Conservation (phyloP, 345 rosid genomes). For the Corymbia maculata region DNA sequence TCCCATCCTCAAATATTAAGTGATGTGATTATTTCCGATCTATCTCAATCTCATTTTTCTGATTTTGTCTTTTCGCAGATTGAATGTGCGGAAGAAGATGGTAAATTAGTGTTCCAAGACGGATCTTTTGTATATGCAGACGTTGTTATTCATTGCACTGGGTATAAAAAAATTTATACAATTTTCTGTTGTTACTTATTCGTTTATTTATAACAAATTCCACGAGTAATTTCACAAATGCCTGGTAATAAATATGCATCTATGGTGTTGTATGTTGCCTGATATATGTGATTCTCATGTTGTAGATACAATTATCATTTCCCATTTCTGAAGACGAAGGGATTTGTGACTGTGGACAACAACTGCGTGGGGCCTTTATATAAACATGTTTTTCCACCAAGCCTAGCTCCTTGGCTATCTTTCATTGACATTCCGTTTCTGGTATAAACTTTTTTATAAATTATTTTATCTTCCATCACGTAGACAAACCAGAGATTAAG, state of each 20-base stretch:
- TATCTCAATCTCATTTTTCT: neutral
- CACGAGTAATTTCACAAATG: neutral
- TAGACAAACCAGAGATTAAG: neutral
- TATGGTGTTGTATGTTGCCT: neutral
- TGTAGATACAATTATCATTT: neutral
- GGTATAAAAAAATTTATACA: neutral
- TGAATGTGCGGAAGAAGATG: neutral
- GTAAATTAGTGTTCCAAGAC: neutral
- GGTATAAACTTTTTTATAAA: neutral
- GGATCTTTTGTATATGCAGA: neutral
- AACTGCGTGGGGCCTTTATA: neutral
- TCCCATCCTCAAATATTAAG: neutral
- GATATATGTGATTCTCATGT: neutral
- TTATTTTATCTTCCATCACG: neutral
- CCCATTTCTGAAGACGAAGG: neutral
- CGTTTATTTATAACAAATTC: neutral
- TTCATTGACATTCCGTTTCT: neutral
- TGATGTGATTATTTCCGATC: neutral
- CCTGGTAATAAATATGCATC: neutral
- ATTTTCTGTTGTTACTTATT: neutral
- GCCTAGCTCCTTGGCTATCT: neutral
- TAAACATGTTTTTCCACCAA: neutral
- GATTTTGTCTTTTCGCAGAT: neutral
- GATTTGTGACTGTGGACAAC: neutral
- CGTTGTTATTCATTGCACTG: neutral